phyloP scores from a whole-genome alignment of 495 filamentous ascomycete genomes.

The Lindgomyces ingoldianus region DNA sequence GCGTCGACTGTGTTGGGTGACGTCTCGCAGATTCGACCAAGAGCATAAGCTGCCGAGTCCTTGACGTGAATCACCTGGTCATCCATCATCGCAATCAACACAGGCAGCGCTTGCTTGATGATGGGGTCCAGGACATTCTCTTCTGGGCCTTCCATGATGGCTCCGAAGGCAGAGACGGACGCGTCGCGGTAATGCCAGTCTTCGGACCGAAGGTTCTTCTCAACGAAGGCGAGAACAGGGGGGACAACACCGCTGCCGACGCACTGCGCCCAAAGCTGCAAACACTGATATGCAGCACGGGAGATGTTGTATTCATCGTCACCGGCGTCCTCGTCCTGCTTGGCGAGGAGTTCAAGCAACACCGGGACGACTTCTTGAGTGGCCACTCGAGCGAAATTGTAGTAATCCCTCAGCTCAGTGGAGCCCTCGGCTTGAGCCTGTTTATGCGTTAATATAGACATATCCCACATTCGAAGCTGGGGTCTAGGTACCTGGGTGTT shows the following conservation, averaged over 20 bases:
- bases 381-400: conserved; percentile 87
- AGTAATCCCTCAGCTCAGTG: conserved; percentile 80
- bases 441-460: conserved; percentile 1
- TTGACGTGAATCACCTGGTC: conserved; percentile 85
- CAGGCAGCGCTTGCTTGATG: conserved; percentile 88
- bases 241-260: conserved; percentile 77
- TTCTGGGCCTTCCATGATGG: conserved; percentile 97
- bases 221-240: conserved; percentile 85
- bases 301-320: conserved; percentile 98
- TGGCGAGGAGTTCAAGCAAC: conserved; percentile 81
- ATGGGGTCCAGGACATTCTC: conserved; percentile 83
- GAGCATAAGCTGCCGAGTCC: conserved; percentile 95
- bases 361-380: conserved; percentile 91
- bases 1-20: conserved; percentile 88
- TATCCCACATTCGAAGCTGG: background rate
- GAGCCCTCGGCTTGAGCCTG: conserved; percentile 64
- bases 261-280: conserved; percentile 91
- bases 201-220: conserved; percentile 81
- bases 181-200: conserved; percentile 95
- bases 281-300: conserved; percentile 92
- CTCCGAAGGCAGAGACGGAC: conserved; percentile 96
- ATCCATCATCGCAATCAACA: conserved; percentile 94
- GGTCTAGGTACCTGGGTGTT: conserved; percentile 68
- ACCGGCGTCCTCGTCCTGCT: conserved; percentile 93
- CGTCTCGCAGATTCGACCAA: conserved; percentile 92